Evolutionary conservation across 352 stramenopile genomes (phyloP).

Genomic region (Paralagenidium karlingii): DNA sequence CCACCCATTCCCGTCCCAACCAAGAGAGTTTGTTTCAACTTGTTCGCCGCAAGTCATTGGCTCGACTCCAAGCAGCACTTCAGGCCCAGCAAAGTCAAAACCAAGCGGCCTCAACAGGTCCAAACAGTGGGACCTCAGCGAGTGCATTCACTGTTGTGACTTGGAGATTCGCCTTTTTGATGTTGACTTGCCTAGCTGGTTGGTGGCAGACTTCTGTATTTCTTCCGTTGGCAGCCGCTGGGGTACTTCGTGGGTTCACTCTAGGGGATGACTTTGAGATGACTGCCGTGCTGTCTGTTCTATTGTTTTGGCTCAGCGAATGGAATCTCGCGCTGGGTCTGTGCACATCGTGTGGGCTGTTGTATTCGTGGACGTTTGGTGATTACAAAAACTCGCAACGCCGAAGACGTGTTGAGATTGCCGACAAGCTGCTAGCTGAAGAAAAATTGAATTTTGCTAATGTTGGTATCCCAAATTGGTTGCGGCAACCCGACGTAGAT

Average conservation of each 20-base stretch:
- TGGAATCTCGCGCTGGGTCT: slow-evolving; percentile 31
- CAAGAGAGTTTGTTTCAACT: too few species aligned
- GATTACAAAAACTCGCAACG: slow-evolving; percentile 28
- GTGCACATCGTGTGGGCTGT: slow-evolving; percentile 12
- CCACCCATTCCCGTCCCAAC: too few species aligned
- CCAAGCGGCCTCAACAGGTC: slow-evolving; percentile 6
- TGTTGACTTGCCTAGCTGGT: slow-evolving; percentile 18
- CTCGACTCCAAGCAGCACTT: too few species aligned
- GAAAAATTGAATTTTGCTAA: slow-evolving; percentile 17
- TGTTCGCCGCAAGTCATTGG: too few species aligned
- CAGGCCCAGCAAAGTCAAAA: slow-evolving; percentile 8
- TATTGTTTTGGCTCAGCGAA: slow-evolving; percentile 18
- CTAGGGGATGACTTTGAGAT: neutral
- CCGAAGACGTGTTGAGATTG: slow-evolving; percentile 8
- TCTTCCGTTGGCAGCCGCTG: slow-evolving; percentile 34
- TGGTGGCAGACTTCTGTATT: slow-evolving; percentile 27
- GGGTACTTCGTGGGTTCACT: slow-evolving; percentile 18
- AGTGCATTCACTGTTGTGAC: too few species aligned
- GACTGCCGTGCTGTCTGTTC: slow-evolving; percentile 17
- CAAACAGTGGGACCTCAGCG: neutral
- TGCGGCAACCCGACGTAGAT: slow-evolving; percentile 46
- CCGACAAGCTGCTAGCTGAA: slow-evolving; percentile 9
- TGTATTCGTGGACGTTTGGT: slow-evolving; percentile 45
- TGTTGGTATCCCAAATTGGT: slow-evolving; percentile 33
- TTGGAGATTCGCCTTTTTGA: slow-evolving; percentile 18